Percentiles rank a stretch among this genome's conserved stretches.
Evolutionary conservation across 495 filamentous ascomycete genomes (phyloP).

Genomic region (Xylaria castorea): DNA sequence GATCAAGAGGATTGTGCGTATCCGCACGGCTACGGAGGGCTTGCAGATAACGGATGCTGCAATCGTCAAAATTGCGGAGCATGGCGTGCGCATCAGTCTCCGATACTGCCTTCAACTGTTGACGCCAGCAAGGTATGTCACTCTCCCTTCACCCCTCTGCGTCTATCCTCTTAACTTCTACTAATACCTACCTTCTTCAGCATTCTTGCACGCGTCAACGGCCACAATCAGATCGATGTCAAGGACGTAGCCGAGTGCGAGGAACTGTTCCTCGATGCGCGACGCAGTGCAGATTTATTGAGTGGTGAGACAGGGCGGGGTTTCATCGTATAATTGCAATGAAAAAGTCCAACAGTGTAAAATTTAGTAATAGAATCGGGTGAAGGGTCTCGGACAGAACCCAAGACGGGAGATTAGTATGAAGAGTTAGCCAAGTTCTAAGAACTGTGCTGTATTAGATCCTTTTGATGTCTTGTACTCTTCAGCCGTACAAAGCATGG

Average conservation of each 20-base stretch:
- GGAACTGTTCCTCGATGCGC: constrained; percentile 88
- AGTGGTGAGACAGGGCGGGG: constrained; percentile 65
- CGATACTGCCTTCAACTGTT: constrained; percentile 92
- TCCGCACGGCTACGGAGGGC: constrained; percentile 81
- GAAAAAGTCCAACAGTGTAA: constrained; percentile 15
- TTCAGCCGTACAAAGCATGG: constrained; percentile 21
- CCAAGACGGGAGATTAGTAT: not conserved
- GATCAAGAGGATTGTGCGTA: constrained; percentile 85
- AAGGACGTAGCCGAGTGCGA: constrained; percentile 88
- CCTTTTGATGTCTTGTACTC: not conserved
- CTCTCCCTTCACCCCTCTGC: not conserved
- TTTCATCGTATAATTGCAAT: constrained; percentile 60
- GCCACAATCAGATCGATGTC: constrained; percentile 76
- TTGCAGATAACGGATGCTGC: constrained; percentile 81
- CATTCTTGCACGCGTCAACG: constrained; percentile 67
- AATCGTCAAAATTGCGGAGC: constrained; percentile 80
- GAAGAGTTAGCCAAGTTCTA: not conserved
- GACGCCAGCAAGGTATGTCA: constrained; percentile 71
- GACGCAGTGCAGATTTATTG: constrained; percentile 77
- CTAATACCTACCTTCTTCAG: constrained; percentile 36
- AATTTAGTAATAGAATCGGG: constrained; percentile 15
- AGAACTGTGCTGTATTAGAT: constrained; percentile 10
- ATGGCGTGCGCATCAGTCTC: constrained; percentile 85
- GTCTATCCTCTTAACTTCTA: not conserved
- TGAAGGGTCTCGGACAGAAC: not conserved